Base-by-base conservation (phyloP, 108 stramenopile species). In the Chaetoceros tenuissimus region DNA sequence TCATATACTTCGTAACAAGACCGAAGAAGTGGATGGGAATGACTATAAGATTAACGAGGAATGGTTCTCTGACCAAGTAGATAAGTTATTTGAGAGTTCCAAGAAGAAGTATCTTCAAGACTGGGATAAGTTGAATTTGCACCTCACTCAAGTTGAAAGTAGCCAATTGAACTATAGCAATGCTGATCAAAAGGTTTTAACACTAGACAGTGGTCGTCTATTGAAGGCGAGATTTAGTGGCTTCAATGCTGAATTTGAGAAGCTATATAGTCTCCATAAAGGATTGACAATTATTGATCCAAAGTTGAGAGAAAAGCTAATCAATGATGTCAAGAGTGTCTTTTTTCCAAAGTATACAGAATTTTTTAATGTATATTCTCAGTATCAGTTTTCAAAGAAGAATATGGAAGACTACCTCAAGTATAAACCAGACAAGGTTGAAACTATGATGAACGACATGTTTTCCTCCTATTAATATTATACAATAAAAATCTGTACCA, bases 341-440 rank as follows among this genome's bases (percentile, higher is more conserved):
- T 86, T 92, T 51, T 48, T 86, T 19, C 74, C 80, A 1, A 57
- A 75, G 60, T 92, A 92, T 69, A 73, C 71, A n/a, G 28, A 29
- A 5, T 92, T 92, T 53, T 89, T 73, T 66, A 68, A 80, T 1
- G 86, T 81, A 56, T 92, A 89, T 68, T 81, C 78, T 2, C 57
- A 66, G 49, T 67, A 84, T 59, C 81, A 81, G 29, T 92, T 92
- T 65, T 88, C 86, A 3, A 92, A 92, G 67, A 89, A 87, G 73
- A 81, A 92, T 60, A 82, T 84, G 63, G 74, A 82, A 7, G 74
- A 80, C 17, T 92, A 92, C 61, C 72, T 86, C 19, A 88, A 88
- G 69, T 89, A 87, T 53, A 56, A 62, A 17, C 91, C 91, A 1
- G 63, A 69, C 30, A 81, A 75, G 64, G 73, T 86, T 45, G 84